Percentiles rank a stretch among this genome's conserved stretches.
Evolutionary conservation across 169 alveolate genomes (phyloP).

Genomic region (Eimeria sp.): DNA sequence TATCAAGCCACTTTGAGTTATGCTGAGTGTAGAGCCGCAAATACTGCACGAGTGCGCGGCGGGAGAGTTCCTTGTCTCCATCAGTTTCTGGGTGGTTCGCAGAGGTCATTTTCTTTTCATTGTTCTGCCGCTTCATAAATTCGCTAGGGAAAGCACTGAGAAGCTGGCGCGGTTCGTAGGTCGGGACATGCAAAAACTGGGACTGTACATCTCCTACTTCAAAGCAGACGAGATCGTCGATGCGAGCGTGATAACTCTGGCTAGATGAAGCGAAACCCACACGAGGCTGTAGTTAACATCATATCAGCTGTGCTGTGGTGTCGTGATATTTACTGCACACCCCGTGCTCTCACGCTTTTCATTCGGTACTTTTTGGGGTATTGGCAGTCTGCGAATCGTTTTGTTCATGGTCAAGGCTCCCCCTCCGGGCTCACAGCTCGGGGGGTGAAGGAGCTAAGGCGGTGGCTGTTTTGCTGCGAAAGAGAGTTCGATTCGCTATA

Average conservation of each 20-base stretch:
- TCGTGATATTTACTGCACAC: neutral
- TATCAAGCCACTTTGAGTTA: neutral
- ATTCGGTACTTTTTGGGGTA: neutral
- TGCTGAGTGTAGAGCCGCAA: neutral
- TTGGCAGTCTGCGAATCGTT: neutral
- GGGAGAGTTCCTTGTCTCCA: neutral
- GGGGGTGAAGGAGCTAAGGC: neutral
- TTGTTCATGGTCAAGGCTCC: neutral
- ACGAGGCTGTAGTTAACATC: neutral
- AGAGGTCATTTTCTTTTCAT: neutral
- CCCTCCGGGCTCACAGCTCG: neutral
- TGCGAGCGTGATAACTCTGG: neutral
- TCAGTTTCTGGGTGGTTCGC: neutral
- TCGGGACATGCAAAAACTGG: neutral
- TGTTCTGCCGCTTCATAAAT: neutral
- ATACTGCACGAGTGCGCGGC: neutral
- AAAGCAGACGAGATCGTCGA: slow-evolving; percentile 16
- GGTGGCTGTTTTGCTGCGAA: neutral
- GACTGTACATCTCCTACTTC: neutral
- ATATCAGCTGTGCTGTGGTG: neutral
- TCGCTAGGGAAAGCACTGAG: neutral
- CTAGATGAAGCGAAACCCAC: neutral
- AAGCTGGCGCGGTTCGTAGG: neutral
- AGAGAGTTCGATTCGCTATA: neutral
- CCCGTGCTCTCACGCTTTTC: neutral